Percentiles rank a stretch among this genome's conserved stretches.
Conservation (phyloP, 805 yeast species). For the Candida nitratophila region DNA sequence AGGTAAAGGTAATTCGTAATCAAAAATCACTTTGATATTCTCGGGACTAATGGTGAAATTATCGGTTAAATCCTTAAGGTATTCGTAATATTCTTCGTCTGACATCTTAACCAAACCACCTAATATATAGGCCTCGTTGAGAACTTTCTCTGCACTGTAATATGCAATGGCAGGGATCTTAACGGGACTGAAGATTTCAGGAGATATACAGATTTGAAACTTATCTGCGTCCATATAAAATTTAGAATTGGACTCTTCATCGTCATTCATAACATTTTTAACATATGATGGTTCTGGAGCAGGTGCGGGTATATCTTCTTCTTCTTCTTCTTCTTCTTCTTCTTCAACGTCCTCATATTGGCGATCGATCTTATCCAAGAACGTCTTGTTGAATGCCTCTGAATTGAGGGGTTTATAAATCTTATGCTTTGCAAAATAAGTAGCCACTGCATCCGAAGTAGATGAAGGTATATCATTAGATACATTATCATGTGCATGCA, state of each 20-base stretch:
- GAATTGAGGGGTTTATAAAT: conserved; percentile 7
- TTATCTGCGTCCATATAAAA: conserved; percentile 6
- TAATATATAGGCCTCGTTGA: conserved; percentile 29
- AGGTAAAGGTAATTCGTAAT: conserved; percentile 37
- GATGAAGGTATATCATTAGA: conserved; percentile 2
- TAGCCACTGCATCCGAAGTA: conserved; percentile 7
- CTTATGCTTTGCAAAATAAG: conserved; percentile 16
- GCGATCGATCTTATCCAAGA: neutral
- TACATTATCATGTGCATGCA: neutral
- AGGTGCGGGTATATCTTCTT: neutral
- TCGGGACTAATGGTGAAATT: conserved; percentile 25
- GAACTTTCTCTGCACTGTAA: conserved; percentile 34
- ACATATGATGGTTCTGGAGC: neutral
- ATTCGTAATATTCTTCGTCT: conserved; percentile 16
- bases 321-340: neutral
- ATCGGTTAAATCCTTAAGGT: conserved; percentile 21
- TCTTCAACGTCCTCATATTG: neutral
- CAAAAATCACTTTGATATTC: conserved; percentile 22
- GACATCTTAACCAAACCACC: conserved; percentile 36
- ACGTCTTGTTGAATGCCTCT: neutral
- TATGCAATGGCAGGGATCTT: conserved; percentile 36
- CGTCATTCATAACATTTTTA: neutral
- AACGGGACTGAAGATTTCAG: conserved; percentile 30
- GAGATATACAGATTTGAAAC: conserved; percentile 17
- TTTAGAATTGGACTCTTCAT: conserved; percentile 10